Conservation (phyloP, 495 filamentous ascomycete genomes). For the Penicillium coffeae region DNA sequence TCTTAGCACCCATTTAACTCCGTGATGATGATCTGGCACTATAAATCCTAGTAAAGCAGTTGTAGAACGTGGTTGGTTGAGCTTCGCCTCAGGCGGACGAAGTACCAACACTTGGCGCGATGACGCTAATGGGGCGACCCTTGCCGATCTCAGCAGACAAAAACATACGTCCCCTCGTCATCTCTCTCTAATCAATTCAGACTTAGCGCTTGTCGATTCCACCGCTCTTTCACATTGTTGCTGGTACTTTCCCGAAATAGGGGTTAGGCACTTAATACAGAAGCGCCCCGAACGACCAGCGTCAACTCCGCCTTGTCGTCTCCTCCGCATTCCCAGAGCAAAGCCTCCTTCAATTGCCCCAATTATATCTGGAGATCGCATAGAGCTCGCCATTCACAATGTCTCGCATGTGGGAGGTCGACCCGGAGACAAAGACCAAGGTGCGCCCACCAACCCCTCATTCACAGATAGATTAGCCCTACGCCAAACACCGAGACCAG, state of each 20-base stretch:
- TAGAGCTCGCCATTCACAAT: slow-evolving; percentile 22
- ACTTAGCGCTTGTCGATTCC: background rate
- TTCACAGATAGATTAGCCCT: slow-evolving; percentile 5
- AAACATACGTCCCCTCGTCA: slow-evolving; percentile 8
- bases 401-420: slow-evolving; percentile 91
- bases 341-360: slow-evolving; percentile 6
- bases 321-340: background rate
- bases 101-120: slow-evolving; percentile 8
- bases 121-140: slow-evolving; percentile 19
- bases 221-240: background rate
- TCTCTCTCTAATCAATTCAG: slow-evolving; percentile 6
- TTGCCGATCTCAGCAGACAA: slow-evolving; percentile 24
- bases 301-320: slow-evolving; percentile 7
- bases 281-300: slow-evolving; percentile 3
- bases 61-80: background rate
- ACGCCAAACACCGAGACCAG: background rate
- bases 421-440: slow-evolving; percentile 91
- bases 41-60: background rate
- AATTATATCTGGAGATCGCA: background rate
- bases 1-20: slow-evolving; percentile 48
- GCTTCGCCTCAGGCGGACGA: background rate
- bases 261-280: slow-evolving; percentile 11
- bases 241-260: slow-evolving; percentile 1
- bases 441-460: slow-evolving; percentile 40
- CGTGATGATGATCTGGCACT: slow-evolving; percentile 26